These are phyloP conservation scores for Medicago truncatula DNA, from an alignment of 306 rosid species.

Conservation along the genomic window MtrunA17r5.0-ANR NC_053042.1:33307501-33308000, in stretches of 20 bases:
- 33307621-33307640: background rate
- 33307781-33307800: slow-evolving; percentile 38
- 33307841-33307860: slow-evolving; percentile 43
- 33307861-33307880: background rate
- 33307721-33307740: background rate
- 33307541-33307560: too few species aligned
- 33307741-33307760: background rate
- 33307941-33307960: slow-evolving; percentile 47
- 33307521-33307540: too few species aligned
- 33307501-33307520: too few species aligned
- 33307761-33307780: slow-evolving; percentile 48
- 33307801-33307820: slow-evolving; percentile 50
- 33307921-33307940: slow-evolving; percentile 38
- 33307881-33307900: background rate
- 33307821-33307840: slow-evolving; percentile 37
- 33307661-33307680: background rate
- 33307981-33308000: slow-evolving; percentile 21
- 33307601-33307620: too few species aligned
- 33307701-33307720: background rate
- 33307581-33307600: too few species aligned
- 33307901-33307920: slow-evolving; percentile 43
- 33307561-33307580: too few species aligned
- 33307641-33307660: background rate
- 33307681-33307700: background rate
- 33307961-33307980: slow-evolving; percentile 14